phyloP scores from a whole-genome alignment of 805 yeast genomes.

The Candida ulmi region DNA sequence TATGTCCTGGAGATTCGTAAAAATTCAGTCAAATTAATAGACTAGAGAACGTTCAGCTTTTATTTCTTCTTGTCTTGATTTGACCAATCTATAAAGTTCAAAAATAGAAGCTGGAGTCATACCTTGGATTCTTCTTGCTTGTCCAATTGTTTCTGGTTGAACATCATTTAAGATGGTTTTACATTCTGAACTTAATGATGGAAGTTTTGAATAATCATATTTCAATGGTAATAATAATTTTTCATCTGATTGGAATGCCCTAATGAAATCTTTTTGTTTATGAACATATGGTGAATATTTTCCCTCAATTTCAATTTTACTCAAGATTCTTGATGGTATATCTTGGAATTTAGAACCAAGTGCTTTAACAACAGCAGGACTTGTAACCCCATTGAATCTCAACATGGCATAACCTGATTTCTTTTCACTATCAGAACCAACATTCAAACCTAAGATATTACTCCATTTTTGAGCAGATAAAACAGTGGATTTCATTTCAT shows the following conservation, averaged over 20 bases:
- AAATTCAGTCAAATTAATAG: constrained; percentile 17
- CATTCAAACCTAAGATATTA: constrained; percentile 36
- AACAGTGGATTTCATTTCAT: constrained; percentile 37
- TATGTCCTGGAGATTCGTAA: constrained; percentile 18
- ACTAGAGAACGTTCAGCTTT: constrained; percentile 12
- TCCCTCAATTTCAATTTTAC: constrained; percentile 72
- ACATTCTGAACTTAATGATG: constrained; percentile 73
- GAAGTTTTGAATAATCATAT: constrained; percentile 53
- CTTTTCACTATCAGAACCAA: constrained; percentile 48
- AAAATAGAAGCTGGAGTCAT: constrained; percentile 90
- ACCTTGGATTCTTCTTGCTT: constrained; percentile 92
- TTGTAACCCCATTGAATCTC: constrained; percentile 41
- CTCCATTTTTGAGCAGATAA: constrained; percentile 64
- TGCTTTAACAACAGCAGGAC: constrained; percentile 7
- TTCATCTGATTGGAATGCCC: constrained; percentile 84
- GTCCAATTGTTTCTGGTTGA: constrained; percentile 88
- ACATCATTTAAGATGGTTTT: constrained; percentile 61
- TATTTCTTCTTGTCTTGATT: constrained; percentile 22
- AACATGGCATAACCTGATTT: constrained; percentile 70
- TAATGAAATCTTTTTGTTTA: constrained; percentile 65
- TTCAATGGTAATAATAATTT: constrained; percentile 60
- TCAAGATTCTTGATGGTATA: constrained; percentile 40
- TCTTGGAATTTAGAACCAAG: constrained; percentile 20
- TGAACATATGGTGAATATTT: constrained; percentile 75
- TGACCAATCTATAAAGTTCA: constrained; percentile 58